phyloP scores from a whole-genome alignment of 179 eudicot species.

The Patellifolia procumbens region DNA sequence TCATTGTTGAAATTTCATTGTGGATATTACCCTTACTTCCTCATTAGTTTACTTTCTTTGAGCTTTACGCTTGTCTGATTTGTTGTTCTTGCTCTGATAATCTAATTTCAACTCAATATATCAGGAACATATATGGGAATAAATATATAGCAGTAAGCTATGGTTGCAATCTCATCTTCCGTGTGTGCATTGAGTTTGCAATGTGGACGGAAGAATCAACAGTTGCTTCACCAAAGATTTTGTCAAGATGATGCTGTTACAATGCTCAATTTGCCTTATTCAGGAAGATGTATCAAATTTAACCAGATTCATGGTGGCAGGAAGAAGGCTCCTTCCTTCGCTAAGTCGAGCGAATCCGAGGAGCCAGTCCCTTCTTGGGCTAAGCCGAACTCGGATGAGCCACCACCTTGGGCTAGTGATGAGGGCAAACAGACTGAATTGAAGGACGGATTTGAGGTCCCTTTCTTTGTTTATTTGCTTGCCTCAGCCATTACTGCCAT shows the following conservation, averaged over 20 bases:
- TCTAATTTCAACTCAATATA: neutral
- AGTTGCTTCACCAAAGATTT: conserved; percentile 16
- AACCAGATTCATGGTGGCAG: conserved; percentile 10
- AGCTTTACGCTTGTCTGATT: neutral
- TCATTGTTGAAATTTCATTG: neutral
- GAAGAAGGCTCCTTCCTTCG: conserved; percentile 26
- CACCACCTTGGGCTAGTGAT: conserved; percentile 90
- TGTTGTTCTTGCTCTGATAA: neutral
- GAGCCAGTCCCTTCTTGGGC: conserved; percentile 85
- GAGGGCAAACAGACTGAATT: conserved; percentile 44
- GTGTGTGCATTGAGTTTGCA: conserved; percentile 25
- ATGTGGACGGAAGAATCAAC: conserved; percentile 17
- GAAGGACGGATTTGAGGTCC: conserved; percentile 51
- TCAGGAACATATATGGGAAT: neutral
- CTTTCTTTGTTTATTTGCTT: conserved; percentile 77
- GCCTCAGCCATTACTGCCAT: conserved; percentile 94
- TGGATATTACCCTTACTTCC: no score
- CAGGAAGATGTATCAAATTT: conserved; percentile 1
- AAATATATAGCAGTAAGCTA: conserved; percentile 1
- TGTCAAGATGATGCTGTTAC: conserved; percentile 18
- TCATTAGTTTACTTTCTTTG: neutral
- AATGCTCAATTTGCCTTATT: conserved; percentile 7
- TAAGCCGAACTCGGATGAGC: conserved; percentile 75
- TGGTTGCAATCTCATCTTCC: conserved; percentile 36
- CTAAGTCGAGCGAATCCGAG: conserved; percentile 45